phyloP scores from a whole-genome alignment of 768 basidiomycete species.

The Phylloporus scabripes region DNA sequence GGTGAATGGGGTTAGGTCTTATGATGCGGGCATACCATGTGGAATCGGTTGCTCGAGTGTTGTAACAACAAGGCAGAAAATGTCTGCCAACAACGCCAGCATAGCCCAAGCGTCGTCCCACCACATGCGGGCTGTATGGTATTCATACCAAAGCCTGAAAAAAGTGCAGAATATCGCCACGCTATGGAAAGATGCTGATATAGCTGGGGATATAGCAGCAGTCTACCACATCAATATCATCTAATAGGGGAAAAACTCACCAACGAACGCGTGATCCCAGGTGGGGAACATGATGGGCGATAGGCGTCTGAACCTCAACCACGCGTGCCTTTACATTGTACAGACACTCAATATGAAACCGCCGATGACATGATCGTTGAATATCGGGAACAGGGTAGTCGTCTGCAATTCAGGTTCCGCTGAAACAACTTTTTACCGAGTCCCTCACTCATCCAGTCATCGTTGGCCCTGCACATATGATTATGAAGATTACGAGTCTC shows the following conservation, averaged over 20 bases:
- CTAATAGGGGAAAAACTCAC: neutral
- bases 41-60: slow-evolving; percentile 9
- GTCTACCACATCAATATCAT: neutral
- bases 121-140: slow-evolving; percentile 18
- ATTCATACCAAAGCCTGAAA: slow-evolving; percentile 22
- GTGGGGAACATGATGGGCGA: neutral
- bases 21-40: neutral
- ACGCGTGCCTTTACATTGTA: too few relatives aligned
- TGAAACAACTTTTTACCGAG: neutral
- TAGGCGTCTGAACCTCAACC: neutral
- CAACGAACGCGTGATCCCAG: slow-evolving; percentile 4
- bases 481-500: too few relatives aligned
- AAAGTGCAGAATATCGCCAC: slow-evolving; percentile 17
- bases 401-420: neutral
- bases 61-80: slow-evolving; percentile 4
- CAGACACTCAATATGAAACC: neutral
- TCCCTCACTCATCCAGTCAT: too few relatives aligned
- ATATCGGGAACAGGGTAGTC: neutral
- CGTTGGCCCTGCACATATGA: neutral
- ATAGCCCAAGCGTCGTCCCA: slow-evolving; percentile 25
- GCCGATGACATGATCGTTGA: neutral
- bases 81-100: slow-evolving; percentile 13
- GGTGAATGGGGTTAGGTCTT: neutral
- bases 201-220: slow-evolving; percentile 2
- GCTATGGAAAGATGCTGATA: slow-evolving; percentile 17